A percentile compares a stretch with the other conserved stretches of the same genome.
These are phyloP conservation scores for Andrographis paniculata DNA, from an alignment of 305 asterid genomes.

Conservation along the genomic window DNA sequence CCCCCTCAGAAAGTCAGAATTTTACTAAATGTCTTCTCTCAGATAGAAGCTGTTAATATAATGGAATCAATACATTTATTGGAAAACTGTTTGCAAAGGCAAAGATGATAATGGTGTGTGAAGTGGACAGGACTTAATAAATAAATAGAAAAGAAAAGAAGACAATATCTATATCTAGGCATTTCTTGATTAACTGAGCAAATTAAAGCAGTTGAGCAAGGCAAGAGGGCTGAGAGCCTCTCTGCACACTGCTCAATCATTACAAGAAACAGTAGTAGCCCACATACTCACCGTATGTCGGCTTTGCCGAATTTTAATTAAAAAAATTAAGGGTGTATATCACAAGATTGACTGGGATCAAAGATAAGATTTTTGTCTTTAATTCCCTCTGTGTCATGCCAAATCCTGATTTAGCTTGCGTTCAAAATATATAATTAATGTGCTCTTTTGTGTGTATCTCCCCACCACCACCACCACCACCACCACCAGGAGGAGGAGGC, in stretches of 20 bases:
- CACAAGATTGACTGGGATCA: too few species aligned
- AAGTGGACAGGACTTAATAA: not conserved
- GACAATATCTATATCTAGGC: not conserved
- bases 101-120: too few species aligned
- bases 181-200: not conserved
- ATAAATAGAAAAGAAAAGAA: not conserved
- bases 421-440: too few species aligned
- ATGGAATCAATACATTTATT: not conserved
- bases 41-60: too few species aligned
- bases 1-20: not conserved
- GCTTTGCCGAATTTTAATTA: not conserved
- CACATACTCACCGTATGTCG: constrained; percentile 13
- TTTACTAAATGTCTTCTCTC: not conserved
- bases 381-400: too few species aligned
- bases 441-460: too few species aligned
- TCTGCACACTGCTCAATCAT: too few species aligned
- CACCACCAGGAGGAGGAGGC: too few species aligned
- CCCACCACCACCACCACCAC: too few species aligned
- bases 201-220: not conserved
- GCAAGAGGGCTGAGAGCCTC: not conserved
- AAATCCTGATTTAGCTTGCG: too few species aligned
- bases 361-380: too few species aligned
- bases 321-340: too few species aligned
- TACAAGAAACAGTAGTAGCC: constrained; percentile 9
- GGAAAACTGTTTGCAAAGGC: constrained; percentile 1